phyloP scores from a whole-genome alignment of 2,329 filamentous ascomycete species.

The Stachybotrys elegans region DNA sequence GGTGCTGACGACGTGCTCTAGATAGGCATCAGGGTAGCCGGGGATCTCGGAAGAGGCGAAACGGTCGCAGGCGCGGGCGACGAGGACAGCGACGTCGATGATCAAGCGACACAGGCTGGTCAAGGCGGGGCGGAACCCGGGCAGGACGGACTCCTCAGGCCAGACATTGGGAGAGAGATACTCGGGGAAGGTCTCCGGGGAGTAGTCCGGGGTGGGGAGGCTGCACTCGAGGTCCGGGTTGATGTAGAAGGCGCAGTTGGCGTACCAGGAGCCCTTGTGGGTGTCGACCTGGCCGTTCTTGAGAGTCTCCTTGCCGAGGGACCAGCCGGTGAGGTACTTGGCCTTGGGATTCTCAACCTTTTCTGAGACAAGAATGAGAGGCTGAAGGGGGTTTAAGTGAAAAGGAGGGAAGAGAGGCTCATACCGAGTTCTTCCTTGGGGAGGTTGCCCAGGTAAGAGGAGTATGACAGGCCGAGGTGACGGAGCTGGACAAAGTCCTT shows the following conservation, averaged over 20 bases:
- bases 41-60: slow-evolving; percentile 77
- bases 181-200: slow-evolving; percentile 66
- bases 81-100: slow-evolving; percentile 83
- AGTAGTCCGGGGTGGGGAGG: slow-evolving; percentile 53
- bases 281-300: slow-evolving; percentile 74
- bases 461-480: slow-evolving; percentile 72
- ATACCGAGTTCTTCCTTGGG: slow-evolving; percentile 65
- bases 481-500: slow-evolving; percentile 66
- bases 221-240: slow-evolving; percentile 58
- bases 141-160: slow-evolving; percentile 65
- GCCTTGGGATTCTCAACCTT: slow-evolving; percentile 55
- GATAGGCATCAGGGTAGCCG: slow-evolving; percentile 70
- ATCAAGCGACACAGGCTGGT: slow-evolving; percentile 76
- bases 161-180: slow-evolving; percentile 90
- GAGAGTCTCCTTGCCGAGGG: slow-evolving; percentile 74
- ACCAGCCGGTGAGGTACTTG: slow-evolving; percentile 71
- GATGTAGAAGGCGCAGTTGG: slow-evolving; percentile 76
- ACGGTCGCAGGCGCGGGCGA: slow-evolving; percentile 83
- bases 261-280: slow-evolving; percentile 79
- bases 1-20: slow-evolving; percentile 80
- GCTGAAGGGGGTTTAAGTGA: background rate
- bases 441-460: slow-evolving; percentile 83
- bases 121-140: slow-evolving; percentile 69
- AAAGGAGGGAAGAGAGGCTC: slow-evolving; percentile 8
- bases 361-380: slow-evolving; percentile 25